A percentile compares a stretch with the other conserved stretches of the same genome.
These are phyloP conservation scores for Ascochyta pisi DNA, from an alignment of 2,329 filamentous ascomycete species.

Conservation along the genomic window DNA sequence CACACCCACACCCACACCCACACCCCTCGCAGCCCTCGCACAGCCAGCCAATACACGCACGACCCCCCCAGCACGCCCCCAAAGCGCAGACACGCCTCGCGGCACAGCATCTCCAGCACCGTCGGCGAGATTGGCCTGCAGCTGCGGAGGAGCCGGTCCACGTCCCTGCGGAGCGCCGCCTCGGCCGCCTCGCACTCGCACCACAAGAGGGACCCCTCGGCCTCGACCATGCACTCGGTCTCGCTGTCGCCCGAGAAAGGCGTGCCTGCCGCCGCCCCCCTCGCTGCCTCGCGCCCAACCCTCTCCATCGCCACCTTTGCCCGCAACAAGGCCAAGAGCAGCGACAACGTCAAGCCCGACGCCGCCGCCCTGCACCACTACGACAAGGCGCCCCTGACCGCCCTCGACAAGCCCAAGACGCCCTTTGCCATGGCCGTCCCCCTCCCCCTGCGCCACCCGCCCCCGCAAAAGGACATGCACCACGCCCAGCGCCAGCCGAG, in stretches of 20 bases:
- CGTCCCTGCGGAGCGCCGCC: conserved; percentile 51
- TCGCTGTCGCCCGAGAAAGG: conserved; percentile 47
- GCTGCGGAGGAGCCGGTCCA: conserved; percentile 49
- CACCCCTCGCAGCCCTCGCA: conserved; percentile 13
- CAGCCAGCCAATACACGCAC: conserved; percentile 25
- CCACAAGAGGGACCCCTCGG: conserved; percentile 44
- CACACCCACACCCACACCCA: too few species aligned
- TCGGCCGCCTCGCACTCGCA: conserved; percentile 25
- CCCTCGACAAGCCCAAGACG: conserved; percentile 45
- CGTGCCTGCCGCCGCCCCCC: conserved; percentile 23
- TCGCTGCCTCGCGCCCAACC: conserved; percentile 38
- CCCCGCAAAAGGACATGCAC: conserved; percentile 39
- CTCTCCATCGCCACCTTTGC: conserved; percentile 50
- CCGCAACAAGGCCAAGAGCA: conserved; percentile 45
- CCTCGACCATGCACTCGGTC: conserved; percentile 40
- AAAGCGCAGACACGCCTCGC: conserved; percentile 31
- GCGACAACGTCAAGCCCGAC: conserved; percentile 42
- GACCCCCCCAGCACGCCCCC: conserved; percentile 13
- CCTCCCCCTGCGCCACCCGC: conserved; percentile 34
- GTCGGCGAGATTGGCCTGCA: conserved; percentile 49
- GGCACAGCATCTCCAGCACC: conserved; percentile 45
- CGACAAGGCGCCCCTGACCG: conserved; percentile 43
- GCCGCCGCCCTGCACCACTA: conserved; percentile 23
- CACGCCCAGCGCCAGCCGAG: conserved; percentile 26
- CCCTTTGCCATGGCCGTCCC: conserved; percentile 42